Evolutionary conservation across 352 stramenopile species (phyloP), one percentile per base, ranked within the genome.

Genomic region (Elongisporangium senticosum): DNA sequence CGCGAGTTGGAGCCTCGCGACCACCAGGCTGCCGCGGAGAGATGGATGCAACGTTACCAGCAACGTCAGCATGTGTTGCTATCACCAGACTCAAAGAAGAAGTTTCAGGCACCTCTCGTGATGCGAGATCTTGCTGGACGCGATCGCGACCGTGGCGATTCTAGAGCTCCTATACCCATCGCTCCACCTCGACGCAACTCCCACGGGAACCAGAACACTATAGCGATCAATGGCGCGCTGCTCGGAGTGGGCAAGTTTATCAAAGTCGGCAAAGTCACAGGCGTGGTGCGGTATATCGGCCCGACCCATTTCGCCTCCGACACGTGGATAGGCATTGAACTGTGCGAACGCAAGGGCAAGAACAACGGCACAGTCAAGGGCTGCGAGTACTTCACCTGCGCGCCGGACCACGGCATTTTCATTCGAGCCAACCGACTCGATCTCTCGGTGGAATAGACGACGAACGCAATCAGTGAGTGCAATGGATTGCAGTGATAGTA

Each of bases 311-410:
- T 93, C 21, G 81, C 78, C 5, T 64, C 67, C 0, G 83, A 77
- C 17, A 75, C 66, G n/a, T 93, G 83, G 83, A 72, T 90, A 49
- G 83, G 83, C 19, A 79, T 93, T n/a, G 80, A 89, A 56, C 68
- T 90, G 5, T 71, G 63, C 21, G 67, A 86, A 50, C 59, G 70
- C 56, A 79, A 83, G 39, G 83, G 83, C 53, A 87, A 89, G 51
- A 74, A 89, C 67, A 77, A 79, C 54, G 83, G 83, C 20, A 78
- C 64, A 0, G 76, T 93, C 11, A 64, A 82, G 48, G 77, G 77
- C 26, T 50, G 76, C 23, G 67, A 75, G 47, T 93, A 93, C 57
- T 93, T 93, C 52, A 74, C 49, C 26, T 90, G 79, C 48, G 51
- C 74, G 7, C 53, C 61, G 11, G 62, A 78, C 51, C 77, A 88